phyloP scores from a whole-genome alignment of 345 rosid species.

The Eucalyptus caleyi region DNA sequence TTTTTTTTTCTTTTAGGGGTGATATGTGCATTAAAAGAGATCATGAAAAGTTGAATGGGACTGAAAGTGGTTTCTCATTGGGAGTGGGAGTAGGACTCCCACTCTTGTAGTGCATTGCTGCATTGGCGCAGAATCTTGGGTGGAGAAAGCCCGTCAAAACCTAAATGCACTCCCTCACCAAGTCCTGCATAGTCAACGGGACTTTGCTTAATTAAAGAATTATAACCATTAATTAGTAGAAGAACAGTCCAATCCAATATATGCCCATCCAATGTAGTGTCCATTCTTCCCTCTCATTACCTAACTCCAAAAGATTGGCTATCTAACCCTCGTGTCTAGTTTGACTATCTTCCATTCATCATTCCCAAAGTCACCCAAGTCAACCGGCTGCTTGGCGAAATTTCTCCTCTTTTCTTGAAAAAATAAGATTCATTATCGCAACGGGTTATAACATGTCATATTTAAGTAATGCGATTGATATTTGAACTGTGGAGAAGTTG shows the following conservation, averaged over 20 bases:
- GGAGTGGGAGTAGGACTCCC: neutral
- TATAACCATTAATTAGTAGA: neutral
- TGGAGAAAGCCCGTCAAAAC: neutral
- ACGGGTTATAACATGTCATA: rapidly evolving
- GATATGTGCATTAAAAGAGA: neutral
- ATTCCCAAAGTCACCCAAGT: neutral
- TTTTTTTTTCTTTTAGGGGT: neutral
- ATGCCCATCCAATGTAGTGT: neutral
- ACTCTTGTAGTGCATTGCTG: neutral
- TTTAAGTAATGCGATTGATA: rapidly evolving
- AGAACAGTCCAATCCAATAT: neutral
- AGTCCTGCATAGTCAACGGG: neutral
- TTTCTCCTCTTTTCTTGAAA: neutral
- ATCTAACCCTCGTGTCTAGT: neutral
- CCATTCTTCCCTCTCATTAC: neutral
- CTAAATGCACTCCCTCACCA: neutral
- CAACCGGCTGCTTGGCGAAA: neutral
- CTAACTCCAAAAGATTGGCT: neutral
- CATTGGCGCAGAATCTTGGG: neutral
- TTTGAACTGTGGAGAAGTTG: neutral
- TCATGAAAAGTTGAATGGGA: neutral
- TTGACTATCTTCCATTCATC: neutral
- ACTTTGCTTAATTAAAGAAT: neutral
- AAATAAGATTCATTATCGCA: rapidly evolving
- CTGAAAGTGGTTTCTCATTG: neutral